Evolutionary conservation across 1,139 yeast species (phyloP).

Genomic region (Nadsonia commutata): DNA sequence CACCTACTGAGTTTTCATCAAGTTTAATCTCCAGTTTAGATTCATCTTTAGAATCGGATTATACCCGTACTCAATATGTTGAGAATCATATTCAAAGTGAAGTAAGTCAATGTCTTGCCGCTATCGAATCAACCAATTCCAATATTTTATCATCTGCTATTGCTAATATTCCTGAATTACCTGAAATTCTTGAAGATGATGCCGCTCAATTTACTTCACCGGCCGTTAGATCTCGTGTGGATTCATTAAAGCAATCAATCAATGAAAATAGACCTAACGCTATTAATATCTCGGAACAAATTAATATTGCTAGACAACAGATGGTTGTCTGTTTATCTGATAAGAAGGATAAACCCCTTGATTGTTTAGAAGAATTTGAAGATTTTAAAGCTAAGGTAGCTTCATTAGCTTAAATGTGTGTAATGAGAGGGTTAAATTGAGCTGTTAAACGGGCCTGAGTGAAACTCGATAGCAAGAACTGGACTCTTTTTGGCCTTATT

Average conservation of each 20-base stretch:
- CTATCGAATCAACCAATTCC: not conserved
- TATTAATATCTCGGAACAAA: not conserved
- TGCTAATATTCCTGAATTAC: not conserved
- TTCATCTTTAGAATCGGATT: not conserved
- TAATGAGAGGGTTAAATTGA: too few species aligned
- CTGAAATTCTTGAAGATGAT: not conserved
- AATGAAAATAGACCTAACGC: not conserved
- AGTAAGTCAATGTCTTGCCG: not conserved
- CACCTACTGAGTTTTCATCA: not conserved
- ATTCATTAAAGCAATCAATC: not conserved
- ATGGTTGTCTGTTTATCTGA: not conserved
- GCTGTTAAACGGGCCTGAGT: too few species aligned
- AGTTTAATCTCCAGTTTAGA: not conserved
- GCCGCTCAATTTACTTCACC: not conserved
- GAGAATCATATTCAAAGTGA: not conserved
- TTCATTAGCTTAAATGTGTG: too few species aligned
- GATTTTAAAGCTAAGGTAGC: not conserved
- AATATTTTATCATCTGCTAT: not conserved
- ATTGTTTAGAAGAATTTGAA: not conserved
- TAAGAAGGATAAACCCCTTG: not conserved
- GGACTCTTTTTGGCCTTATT: too few species aligned
- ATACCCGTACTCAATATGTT: not conserved
- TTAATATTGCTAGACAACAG: not conserved
- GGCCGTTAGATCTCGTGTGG: not conserved
- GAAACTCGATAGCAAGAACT: too few species aligned